Percentiles rank a stretch among this genome's conserved stretches.
These are phyloP conservation scores for Guyanaporus albipodus DNA, from an alignment of 768 basidiomycete genomes.

Conservation along the genomic window DNA sequence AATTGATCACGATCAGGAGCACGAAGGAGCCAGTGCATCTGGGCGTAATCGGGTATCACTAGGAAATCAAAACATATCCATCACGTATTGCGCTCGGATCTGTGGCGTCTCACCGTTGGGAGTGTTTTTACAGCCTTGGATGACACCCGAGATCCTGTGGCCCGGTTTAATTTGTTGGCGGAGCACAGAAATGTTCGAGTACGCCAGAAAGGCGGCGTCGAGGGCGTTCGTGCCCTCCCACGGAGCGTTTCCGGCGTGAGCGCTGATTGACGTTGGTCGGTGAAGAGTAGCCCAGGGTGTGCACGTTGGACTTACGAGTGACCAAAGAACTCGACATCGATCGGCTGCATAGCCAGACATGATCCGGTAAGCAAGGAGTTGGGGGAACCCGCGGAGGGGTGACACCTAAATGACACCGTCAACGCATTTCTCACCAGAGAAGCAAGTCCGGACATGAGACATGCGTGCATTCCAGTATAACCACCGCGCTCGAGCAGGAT, in stretches of 20 bases:
- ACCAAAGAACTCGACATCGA: constrained; percentile 71
- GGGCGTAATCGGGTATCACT: constrained; percentile 85
- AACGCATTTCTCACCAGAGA: constrained; percentile 11
- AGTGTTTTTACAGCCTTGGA: constrained; percentile 64
- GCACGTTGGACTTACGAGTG: constrained; percentile 48
- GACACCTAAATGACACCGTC: constrained; percentile 50
- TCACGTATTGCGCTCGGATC: not conserved
- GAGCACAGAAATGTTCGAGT: constrained; percentile 71
- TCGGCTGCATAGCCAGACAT: constrained; percentile 59
- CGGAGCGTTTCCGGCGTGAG: constrained; percentile 76
- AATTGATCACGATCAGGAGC: constrained; percentile 62
- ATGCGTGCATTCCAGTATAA: constrained; percentile 77
- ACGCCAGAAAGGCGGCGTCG: constrained; percentile 85
- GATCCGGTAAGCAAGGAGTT: constrained; percentile 49
- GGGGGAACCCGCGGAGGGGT: constrained; percentile 56
- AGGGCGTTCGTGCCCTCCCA: constrained; percentile 87
- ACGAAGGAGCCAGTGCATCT: constrained; percentile 68
- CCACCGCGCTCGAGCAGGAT: constrained; percentile 69
- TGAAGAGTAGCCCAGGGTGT: not conserved
- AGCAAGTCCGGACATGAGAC: constrained; percentile 55
- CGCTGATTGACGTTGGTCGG: constrained; percentile 37
- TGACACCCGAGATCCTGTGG: constrained; percentile 73
- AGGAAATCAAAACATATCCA: constrained; percentile 3
- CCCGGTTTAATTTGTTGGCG: constrained; percentile 86
- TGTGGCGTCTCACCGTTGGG: constrained; percentile 53